Base-by-base conservation (phyloP, 139 green algal species). In the Haematococcus lacustris region DNA sequence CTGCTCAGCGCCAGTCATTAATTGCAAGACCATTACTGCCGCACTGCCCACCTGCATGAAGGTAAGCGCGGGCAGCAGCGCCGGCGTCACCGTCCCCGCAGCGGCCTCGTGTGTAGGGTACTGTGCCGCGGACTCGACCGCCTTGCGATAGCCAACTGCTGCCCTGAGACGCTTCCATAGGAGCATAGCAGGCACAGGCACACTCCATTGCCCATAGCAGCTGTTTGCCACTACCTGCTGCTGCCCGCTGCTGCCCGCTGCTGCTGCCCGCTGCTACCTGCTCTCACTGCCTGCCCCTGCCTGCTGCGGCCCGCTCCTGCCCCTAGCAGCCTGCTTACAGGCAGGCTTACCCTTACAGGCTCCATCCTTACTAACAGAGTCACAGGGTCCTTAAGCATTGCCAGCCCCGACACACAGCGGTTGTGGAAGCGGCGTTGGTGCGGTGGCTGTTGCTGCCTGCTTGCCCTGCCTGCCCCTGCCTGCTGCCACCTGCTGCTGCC, bases 61-160 rank as follows among this genome's bases (percentile, higher is more conserved):
- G 3, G 63, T 30, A n/a, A 77, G 68, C n/a, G 71, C 77, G 1
- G 77, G 77, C n/a, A 38, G 47, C 17, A 80, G 74, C 30, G 60
- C 57, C 34, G 75, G 75, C 34, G 75, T 75, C n/a, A 80, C 74
- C 1, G 68, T 64, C 33, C 47, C 50, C 63, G 51, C 47, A 35
- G 64, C 38, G 2, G 68, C 73, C 3, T 51, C 28, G 23, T 67
- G 65, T 3, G 70, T 65, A 13, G 38, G 47, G 40, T 68, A 70
- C 26, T n/a, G 34, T 21, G 1, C 28, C 1, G 51, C 43, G 0
- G 2, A 40, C 0, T 71, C 68, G 26, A 63, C 63, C 7, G 51
- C 73, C 7, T 68, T 50, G 2, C 38, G 23, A 41, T 67, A 73
- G 28, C 9, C 33, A 6, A 43, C 41, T 7, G 64, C 53, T 5